A percentile compares a stretch with the other conserved stretches of the same genome.
phyloP scores from a whole-genome alignment of 2,329 filamentous ascomycete genomes.

The Neurospora crassa region DNA sequence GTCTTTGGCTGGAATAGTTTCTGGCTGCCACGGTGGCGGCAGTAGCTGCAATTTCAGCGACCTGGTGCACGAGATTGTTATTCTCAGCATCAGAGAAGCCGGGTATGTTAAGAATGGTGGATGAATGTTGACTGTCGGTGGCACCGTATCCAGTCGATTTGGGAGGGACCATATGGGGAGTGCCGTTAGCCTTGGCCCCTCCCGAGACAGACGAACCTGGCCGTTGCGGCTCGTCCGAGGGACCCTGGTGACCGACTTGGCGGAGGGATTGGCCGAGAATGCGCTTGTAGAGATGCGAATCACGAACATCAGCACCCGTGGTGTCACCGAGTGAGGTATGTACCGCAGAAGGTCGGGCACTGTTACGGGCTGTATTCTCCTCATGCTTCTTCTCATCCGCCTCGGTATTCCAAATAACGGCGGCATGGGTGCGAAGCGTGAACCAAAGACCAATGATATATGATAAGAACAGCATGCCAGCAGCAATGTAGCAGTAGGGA shows the following conservation, averaged over 20 bases:
- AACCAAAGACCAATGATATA: conserved; percentile 94
- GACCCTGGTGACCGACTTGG: conserved; percentile 61
- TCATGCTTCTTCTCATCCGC: conserved; percentile 65
- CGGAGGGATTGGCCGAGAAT: conserved; percentile 85
- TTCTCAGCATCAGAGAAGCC: conserved; percentile 78
- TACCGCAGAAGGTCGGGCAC: conserved; percentile 23
- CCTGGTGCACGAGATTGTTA: conserved; percentile 68
- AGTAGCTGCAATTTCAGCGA: conserved; percentile 88
- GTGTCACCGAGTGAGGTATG: conserved; percentile 32
- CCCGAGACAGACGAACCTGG: conserved; percentile 26
- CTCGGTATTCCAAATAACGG: conserved; percentile 92
- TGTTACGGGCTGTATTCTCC: conserved; percentile 28
- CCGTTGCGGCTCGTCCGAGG: conserved; percentile 36
- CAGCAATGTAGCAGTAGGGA: conserved; percentile 87
- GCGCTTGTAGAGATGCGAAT: conserved; percentile 84
- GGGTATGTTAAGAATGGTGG: conserved; percentile 44
- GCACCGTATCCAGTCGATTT: conserved; percentile 41
- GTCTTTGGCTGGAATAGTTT: conserved; percentile 41
- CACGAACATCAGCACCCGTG: conserved; percentile 62
- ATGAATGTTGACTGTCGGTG: conserved; percentile 22
- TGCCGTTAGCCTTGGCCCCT: conserved; percentile 33
- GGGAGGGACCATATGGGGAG: conserved; percentile 69
- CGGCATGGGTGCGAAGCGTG: conserved; percentile 88
- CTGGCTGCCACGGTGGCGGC: conserved; percentile 79
- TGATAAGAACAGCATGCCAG: conserved; percentile 76